These are phyloP conservation scores for Blechomonas ayalai DNA, from an alignment of 208 protist genomes.

Conservation along the genomic window DNA sequence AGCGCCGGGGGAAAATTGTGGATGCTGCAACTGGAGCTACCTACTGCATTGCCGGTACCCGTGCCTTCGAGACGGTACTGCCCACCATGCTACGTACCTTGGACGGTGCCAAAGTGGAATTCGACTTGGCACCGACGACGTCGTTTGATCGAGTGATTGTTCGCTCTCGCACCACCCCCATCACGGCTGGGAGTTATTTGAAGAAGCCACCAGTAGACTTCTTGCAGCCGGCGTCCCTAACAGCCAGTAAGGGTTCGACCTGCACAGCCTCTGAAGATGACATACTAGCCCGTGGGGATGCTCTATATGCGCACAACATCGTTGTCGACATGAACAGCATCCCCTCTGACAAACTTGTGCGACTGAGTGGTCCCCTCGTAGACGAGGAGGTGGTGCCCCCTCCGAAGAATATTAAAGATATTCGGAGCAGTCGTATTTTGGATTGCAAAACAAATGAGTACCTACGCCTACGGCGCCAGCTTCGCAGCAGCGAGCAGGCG, in stretches of 20 bases:
- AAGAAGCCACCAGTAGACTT: slow-evolving; percentile 55
- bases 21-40: slow-evolving; percentile 32
- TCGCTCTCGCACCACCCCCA: slow-evolving; percentile 39
- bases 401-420: slow-evolving; percentile 66
- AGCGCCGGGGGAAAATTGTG: slow-evolving; percentile 56
- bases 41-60: slow-evolving; percentile 62
- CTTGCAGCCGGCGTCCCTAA: slow-evolving; percentile 14
- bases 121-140: slow-evolving; percentile 17
- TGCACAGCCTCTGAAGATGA: background rate
- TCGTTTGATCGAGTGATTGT: slow-evolving; percentile 63
- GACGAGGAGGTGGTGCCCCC: slow-evolving; percentile 43
- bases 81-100: slow-evolving; percentile 59
- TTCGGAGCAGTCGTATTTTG: slow-evolving; percentile 63
- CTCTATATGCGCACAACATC: slow-evolving; percentile 51
- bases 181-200: slow-evolving; percentile 63
- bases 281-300: background rate
- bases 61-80: slow-evolving; percentile 82
- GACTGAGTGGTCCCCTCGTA: slow-evolving; percentile 38
- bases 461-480: slow-evolving; percentile 32
- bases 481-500: slow-evolving; percentile 42
- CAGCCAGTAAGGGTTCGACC: background rate
- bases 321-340: slow-evolving; percentile 57
- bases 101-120: slow-evolving; percentile 56
- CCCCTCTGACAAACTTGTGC: slow-evolving; percentile 32
- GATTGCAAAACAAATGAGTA: slow-evolving; percentile 54